Percentiles rank a stretch among this genome's conserved stretches.
Evolutionary conservation across 345 rosid genomes (phyloP).

Genomic region (Arabis alpina): DNA sequence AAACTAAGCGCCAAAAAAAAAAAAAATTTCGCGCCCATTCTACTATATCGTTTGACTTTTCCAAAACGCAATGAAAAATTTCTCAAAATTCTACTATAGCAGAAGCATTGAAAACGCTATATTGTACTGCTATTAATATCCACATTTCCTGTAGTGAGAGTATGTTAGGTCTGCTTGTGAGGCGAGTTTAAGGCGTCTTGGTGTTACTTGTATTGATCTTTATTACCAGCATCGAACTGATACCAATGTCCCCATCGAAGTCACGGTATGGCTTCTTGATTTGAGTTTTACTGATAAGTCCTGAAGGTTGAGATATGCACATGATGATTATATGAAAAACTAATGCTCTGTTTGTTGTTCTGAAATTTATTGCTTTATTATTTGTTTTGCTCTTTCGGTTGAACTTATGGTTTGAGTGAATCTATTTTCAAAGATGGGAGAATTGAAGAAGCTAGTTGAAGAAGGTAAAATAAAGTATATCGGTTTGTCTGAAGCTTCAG

Average conservation of each 20-base stretch:
- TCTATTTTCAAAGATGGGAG: constrained; percentile 47
- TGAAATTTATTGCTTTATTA: not conserved
- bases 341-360: not conserved
- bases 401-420: not conserved
- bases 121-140: no score
- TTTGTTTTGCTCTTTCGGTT: not conserved
- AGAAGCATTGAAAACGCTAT: no score
- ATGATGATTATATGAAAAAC: no score
- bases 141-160: no score
- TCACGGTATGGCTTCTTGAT: constrained; percentile 48
- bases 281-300: not conserved
- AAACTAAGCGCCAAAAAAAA: no score
- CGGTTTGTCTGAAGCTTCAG: constrained; percentile 78
- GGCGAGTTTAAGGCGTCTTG: constrained; percentile 65
- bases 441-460: constrained; percentile 70
- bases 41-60: no score
- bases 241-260: constrained; percentile 59
- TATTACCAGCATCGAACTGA: constrained; percentile 69
- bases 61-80: no score
- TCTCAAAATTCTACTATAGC: no score
- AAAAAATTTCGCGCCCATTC: no score
- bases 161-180: constrained; percentile 64
- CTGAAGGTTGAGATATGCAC: no score
- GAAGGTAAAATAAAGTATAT: constrained; percentile 79
- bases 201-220: constrained; percentile 59